Evolutionary conservation across 2,329 filamentous ascomycete species (phyloP).

Genomic region (Magnaporthiopsis poae): DNA sequence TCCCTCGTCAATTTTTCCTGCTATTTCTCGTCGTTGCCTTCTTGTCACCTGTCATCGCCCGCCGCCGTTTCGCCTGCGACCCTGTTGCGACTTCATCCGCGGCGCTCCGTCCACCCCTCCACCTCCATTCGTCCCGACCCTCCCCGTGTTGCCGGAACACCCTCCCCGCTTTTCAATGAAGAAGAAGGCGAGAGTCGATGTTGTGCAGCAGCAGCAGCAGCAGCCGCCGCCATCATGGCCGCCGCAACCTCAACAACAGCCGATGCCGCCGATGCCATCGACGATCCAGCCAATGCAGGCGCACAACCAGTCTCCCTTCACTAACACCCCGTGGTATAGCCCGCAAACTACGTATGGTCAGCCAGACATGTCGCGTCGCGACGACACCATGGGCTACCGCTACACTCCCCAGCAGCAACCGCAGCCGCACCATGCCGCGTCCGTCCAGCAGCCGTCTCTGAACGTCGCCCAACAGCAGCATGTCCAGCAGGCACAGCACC

Average conservation of each 20-base stretch:
- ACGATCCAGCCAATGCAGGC: slow-evolving; percentile 17
- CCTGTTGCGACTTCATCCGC: background rate
- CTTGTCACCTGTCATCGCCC: background rate
- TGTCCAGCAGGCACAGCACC: slow-evolving; percentile 26
- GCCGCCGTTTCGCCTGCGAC: background rate
- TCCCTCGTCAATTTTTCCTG: background rate
- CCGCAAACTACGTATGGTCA: slow-evolving; percentile 31
- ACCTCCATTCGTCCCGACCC: background rate
- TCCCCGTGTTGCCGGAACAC: slow-evolving; percentile 3
- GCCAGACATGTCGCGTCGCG: slow-evolving; percentile 33
- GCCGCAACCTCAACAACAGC: slow-evolving; percentile 17
- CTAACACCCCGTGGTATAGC: slow-evolving; percentile 32
- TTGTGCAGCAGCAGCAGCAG: slow-evolving; percentile 13
- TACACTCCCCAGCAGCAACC: slow-evolving; percentile 20
- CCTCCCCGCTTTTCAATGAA: slow-evolving; percentile 14
- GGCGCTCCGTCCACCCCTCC: background rate
- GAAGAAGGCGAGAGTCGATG: slow-evolving; percentile 15
- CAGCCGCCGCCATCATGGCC: slow-evolving; percentile 10
- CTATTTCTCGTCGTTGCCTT: background rate
- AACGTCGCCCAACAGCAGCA: slow-evolving; percentile 26
- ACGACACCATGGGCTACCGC: slow-evolving; percentile 20
- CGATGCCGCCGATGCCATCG: slow-evolving; percentile 19
- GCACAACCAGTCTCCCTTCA: slow-evolving; percentile 19
- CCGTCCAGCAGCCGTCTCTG: slow-evolving; percentile 25
- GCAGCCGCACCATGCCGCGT: slow-evolving; percentile 23